These are phyloP conservation scores for Kwoniella sp. DNA, from an alignment of 768 basidiomycete species.

Conservation along the genomic window DNA sequence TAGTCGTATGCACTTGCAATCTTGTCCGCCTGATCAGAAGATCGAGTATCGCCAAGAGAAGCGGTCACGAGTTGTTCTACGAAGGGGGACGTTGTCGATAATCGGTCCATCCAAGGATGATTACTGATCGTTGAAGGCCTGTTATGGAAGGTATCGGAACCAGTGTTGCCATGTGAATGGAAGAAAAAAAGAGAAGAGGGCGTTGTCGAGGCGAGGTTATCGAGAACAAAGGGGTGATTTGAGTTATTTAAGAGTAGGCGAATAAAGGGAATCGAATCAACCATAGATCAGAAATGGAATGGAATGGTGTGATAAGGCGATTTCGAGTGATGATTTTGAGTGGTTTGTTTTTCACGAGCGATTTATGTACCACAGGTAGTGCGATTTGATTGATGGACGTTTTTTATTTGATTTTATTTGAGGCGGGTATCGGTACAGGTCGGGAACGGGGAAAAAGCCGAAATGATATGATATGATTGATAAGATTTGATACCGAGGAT, in stretches of 20 bases:
- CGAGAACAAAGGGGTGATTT: background rate
- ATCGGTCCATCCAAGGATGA: background rate
- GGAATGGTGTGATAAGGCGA: slow-evolving; percentile 2
- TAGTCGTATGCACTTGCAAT: background rate
- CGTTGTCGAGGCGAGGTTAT: background rate
- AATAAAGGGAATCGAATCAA: too few species aligned
- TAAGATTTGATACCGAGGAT: background rate
- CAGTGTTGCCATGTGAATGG: too few species aligned
- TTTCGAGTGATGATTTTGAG: background rate
- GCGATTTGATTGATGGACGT: background rate
- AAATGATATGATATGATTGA: background rate
- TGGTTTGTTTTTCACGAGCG: too few species aligned
- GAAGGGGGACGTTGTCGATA: background rate
- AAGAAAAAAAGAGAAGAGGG: background rate
- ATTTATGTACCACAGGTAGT: background rate
- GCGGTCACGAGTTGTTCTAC: too few species aligned
- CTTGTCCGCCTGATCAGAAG: background rate
- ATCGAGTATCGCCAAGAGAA: background rate
- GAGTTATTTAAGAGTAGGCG: background rate
- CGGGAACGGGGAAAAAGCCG: background rate
- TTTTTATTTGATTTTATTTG: background rate
- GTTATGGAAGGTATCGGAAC: too few species aligned
- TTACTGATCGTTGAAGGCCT: background rate
- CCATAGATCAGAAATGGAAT: too few species aligned
- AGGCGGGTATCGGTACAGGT: too few species aligned